Evolutionary conservation across 2,329 filamentous ascomycete genomes (phyloP).

Genomic region (Dothideomycetidae sp.): DNA sequence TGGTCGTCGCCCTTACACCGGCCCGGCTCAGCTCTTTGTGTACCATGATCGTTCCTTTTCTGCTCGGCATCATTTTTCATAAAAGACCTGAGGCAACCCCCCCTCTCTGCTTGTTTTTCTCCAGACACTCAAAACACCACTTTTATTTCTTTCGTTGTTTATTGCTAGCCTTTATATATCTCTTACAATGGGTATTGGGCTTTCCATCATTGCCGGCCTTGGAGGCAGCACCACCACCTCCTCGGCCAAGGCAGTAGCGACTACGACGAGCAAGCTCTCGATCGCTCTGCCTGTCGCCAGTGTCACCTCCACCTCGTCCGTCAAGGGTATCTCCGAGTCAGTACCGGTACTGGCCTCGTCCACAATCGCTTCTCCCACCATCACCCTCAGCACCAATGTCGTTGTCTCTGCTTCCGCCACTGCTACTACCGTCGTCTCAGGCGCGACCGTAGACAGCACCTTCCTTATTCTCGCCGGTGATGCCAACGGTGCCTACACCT

Average conservation of each 20-base stretch:
- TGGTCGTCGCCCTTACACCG: no score
- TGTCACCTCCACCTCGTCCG: neutral
- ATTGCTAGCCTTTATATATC: no score
- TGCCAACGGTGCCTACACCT: slow-evolving; percentile 32
- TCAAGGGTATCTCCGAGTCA: no score
- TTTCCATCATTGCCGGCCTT: slow-evolving; percentile 6
- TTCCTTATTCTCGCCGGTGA: slow-evolving; percentile 45
- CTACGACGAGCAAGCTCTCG: neutral
- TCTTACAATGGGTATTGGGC: slow-evolving; percentile 5
- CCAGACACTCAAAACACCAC: slow-evolving; percentile 2
- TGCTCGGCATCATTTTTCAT: no score
- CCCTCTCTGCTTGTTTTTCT: neutral
- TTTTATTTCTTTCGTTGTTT: no score
- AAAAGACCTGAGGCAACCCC: slow-evolving; percentile 3
- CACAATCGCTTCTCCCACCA: neutral
- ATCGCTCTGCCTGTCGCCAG: neutral
- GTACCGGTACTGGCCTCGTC: neutral
- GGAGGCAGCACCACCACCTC: slow-evolving; percentile 1
- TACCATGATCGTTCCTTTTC: no score
- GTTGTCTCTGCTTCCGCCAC: neutral
- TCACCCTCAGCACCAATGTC: neutral
- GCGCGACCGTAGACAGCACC: slow-evolving; percentile 24
- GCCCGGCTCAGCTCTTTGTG: no score
- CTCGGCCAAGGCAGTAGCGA: neutral
- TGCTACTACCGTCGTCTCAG: slow-evolving; percentile 3